Evolutionary conservation across 2,329 filamentous ascomycete species (phyloP).

Genomic region (Diaporthe amygdali): DNA sequence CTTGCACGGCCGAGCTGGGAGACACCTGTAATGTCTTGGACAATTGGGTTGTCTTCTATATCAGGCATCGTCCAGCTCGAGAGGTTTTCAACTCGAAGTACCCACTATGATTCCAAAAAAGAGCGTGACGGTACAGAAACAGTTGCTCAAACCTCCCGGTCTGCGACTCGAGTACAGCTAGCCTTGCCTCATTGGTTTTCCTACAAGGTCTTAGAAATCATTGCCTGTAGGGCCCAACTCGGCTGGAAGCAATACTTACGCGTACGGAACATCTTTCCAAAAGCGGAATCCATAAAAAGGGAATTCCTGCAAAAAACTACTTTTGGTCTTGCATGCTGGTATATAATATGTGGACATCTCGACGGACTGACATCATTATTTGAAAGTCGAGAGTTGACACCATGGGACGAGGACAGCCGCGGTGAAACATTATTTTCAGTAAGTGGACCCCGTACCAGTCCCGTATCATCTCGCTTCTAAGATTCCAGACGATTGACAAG

Average conservation of each 20-base stretch:
- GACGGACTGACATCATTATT: neutral
- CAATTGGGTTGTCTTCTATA: neutral
- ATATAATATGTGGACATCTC: neutral
- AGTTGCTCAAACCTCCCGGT: neutral
- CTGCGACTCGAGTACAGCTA: neutral
- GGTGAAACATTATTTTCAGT: neutral
- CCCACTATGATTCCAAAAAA: neutral
- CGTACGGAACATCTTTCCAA: neutral
- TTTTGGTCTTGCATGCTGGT: rapidly evolving
- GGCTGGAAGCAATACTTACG: neutral
- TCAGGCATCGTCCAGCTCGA: neutral
- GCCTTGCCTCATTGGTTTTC: neutral
- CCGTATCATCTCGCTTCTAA: neutral
- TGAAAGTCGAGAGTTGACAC: neutral
- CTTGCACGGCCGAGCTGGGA: neutral
- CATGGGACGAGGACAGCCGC: neutral
- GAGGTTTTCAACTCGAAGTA: neutral
- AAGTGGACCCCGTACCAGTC: neutral
- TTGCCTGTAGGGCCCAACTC: neutral
- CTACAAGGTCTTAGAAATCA: neutral
- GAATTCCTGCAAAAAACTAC: rapidly evolving
- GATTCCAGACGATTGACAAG: neutral
- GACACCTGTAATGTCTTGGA: neutral
- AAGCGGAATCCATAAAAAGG: too few relatives aligned
- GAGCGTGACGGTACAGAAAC: neutral